A percentile compares a stretch with the other conserved stretches of the same genome.
These are phyloP conservation scores for Starmerella riodocensis DNA, from an alignment of 805 yeast genomes.

Conservation along the genomic window DNA sequence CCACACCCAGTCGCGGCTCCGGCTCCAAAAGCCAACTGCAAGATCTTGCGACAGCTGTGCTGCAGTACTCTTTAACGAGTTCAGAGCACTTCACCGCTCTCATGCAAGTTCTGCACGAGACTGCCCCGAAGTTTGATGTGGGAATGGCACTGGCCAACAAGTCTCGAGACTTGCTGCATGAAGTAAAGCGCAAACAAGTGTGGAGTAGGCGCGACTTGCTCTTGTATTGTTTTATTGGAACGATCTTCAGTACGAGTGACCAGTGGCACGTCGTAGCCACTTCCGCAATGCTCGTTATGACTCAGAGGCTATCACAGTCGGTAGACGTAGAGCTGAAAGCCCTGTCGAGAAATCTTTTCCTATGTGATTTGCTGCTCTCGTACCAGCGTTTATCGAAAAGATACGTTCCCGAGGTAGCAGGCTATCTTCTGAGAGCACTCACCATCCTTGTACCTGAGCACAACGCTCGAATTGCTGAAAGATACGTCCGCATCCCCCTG, in stretches of 20 bases:
- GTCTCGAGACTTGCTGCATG: conserved; percentile 43
- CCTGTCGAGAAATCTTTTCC: conserved; percentile 47
- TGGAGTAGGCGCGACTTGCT: conserved; percentile 43
- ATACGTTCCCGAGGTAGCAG: conserved; percentile 63
- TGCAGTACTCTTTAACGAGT: conserved; percentile 37
- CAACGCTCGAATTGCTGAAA: conserved; percentile 3
- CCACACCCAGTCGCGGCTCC: conserved; percentile 64
- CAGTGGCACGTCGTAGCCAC: conserved; percentile 85
- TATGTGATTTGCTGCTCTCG: conserved; percentile 50
- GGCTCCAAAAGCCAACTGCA: conserved; percentile 73
- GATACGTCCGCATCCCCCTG: conserved; percentile 6
- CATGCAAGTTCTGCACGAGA: conserved; percentile 30
- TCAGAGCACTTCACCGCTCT: conserved; percentile 27
- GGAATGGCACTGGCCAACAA: conserved; percentile 41
- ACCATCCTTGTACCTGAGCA: conserved; percentile 1
- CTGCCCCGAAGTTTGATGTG: conserved; percentile 52
- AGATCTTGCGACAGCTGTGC: conserved; percentile 45
- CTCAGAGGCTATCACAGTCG: conserved; percentile 51
- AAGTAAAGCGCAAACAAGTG: conserved; percentile 36
- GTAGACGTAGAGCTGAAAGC: conserved; percentile 31
- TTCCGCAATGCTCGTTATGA: conserved; percentile 61
- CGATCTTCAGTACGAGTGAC: conserved; percentile 84
- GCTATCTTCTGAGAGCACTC: conserved; percentile 31
- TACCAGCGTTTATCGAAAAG: conserved; percentile 77
- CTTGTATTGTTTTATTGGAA: conserved; percentile 58